Conservation (phyloP, 805 yeast genomes). For the Candida fluviatilis region DNA sequence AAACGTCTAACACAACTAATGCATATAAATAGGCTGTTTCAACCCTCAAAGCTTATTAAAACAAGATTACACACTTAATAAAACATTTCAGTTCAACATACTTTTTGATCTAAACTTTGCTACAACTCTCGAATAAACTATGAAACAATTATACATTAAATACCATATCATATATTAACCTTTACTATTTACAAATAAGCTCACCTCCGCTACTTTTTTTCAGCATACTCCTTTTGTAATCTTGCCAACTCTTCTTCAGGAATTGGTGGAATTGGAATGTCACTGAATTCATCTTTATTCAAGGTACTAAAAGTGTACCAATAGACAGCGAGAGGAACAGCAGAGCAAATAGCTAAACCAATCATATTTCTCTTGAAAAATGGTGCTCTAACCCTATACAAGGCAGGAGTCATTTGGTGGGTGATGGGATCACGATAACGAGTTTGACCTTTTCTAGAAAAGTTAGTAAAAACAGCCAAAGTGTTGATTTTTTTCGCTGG, state of each 20-base stretch:
- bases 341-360: constrained; percentile 53
- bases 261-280: constrained; percentile 92
- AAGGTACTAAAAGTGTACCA: constrained; percentile 58
- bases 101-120: no score
- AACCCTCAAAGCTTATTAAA: no score
- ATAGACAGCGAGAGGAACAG: constrained; percentile 70
- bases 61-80: no score
- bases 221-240: constrained; percentile 70
- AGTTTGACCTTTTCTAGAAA: constrained; percentile 37
- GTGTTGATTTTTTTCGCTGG: background rate
- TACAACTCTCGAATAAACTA: no score
- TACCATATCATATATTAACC: background rate
- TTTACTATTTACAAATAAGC: constrained; percentile 10
- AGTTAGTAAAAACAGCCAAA: constrained; percentile 9
- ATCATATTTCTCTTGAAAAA: constrained; percentile 74
- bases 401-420: constrained; percentile 89
- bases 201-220: constrained; percentile 19
- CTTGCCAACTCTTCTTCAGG: constrained; percentile 69
- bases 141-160: no score
- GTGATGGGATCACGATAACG: constrained; percentile 59
- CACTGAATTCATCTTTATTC: constrained; percentile 77
- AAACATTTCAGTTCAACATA: no score
- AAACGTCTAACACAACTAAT: no score
- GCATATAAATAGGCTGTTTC: no score
- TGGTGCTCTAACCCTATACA: constrained; percentile 85